phyloP scores from a whole-genome alignment of 148 eudicot species.

The Chenopodium quinoa region DNA sequence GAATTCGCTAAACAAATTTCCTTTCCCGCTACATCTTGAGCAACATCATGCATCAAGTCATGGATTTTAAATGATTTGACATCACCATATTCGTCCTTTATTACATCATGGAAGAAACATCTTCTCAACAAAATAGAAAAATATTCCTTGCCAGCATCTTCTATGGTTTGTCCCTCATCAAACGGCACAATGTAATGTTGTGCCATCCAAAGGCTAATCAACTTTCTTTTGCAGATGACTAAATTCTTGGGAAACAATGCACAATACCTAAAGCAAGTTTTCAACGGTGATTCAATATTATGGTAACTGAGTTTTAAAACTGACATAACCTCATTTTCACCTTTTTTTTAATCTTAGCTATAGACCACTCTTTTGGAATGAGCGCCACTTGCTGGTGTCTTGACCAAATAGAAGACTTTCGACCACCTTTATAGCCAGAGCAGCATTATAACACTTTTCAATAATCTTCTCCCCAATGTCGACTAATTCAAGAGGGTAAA shows the following conservation, averaged over 20 bases:
- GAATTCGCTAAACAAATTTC: background rate
- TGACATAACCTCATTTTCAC: background rate
- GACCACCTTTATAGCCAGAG: background rate
- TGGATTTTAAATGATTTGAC: constrained; percentile 21
- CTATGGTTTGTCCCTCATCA: background rate
- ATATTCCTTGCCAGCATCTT: constrained; percentile 1
- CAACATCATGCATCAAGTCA: constrained; percentile 26
- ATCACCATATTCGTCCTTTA: background rate
- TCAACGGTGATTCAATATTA: background rate
- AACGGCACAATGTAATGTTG: background rate
- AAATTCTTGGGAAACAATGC: constrained; percentile 16
- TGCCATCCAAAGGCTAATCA: constrained; percentile 11
- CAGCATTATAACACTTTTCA: background rate
- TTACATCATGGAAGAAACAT: constrained; percentile 25
- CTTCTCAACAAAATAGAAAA: background rate
- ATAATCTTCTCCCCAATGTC: background rate
- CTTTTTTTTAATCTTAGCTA: background rate
- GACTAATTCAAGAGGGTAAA: background rate
- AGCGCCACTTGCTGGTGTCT: background rate
- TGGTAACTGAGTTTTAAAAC: constrained; percentile 5
- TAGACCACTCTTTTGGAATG: background rate
- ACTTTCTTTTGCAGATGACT: background rate
- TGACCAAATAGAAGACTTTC: constrained; percentile 1
- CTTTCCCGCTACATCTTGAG: background rate
- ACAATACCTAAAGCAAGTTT: background rate